A percentile compares a stretch with the other conserved stretches of the same genome.
phyloP scores from a whole-genome alignment of 1,139 yeast genomes.

The Debaryomyces singareniensis region DNA sequence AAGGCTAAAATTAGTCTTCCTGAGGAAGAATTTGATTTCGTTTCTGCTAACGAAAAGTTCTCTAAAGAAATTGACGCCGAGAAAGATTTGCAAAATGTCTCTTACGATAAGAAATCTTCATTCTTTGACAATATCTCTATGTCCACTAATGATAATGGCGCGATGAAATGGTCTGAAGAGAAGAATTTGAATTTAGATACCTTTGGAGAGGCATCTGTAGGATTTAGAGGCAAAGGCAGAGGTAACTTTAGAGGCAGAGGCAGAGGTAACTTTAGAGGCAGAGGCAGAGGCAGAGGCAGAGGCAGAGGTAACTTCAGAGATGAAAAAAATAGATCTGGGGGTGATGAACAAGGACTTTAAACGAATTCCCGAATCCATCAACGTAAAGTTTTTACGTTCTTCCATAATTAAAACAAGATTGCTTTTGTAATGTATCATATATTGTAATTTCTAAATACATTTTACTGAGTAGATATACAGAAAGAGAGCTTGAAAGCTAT shows the following conservation, averaged over 20 bases:
- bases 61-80: conserved; percentile 27
- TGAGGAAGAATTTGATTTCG: conserved; percentile 50
- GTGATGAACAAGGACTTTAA: conserved; percentile 15
- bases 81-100: conserved; percentile 15
- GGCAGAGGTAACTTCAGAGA: conserved; percentile 20
- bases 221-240: conserved; percentile 24
- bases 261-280: conserved; percentile 17
- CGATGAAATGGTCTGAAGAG: conserved; percentile 59
- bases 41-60: conserved; percentile 60
- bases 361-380: conserved; percentile 21
- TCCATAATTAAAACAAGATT: too few relatives aligned
- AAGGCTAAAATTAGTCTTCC: conserved; percentile 23
- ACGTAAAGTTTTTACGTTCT: conserved; percentile 18
- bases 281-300: conserved; percentile 22
- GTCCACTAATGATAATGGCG: conserved; percentile 32
- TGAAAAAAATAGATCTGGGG: conserved; percentile 17
- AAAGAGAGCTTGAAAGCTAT: too few relatives aligned
- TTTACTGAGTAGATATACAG: too few relatives aligned
- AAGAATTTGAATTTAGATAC: conserved; percentile 58
- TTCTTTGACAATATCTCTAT: conserved; percentile 79
- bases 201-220: conserved; percentile 50
- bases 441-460: too few relatives aligned
- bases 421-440: too few relatives aligned
- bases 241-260: conserved; percentile 28
- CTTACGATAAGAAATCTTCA: conserved; percentile 64